phyloP scores from a whole-genome alignment of 2,329 filamentous ascomycete species.

The Didymellaceae sp. region DNA sequence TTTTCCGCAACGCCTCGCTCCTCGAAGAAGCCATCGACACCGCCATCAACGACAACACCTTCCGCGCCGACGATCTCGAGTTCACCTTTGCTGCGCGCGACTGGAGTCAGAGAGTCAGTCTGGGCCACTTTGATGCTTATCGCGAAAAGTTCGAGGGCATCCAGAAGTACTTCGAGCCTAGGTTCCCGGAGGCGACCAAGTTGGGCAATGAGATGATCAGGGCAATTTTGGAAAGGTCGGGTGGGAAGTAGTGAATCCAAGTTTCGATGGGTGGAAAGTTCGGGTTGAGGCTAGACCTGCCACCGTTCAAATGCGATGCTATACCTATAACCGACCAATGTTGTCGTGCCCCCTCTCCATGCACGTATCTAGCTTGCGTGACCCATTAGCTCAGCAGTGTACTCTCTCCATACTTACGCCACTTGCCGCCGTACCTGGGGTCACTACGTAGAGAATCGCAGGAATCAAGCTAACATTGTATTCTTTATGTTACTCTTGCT shows the following conservation, averaged over 20 bases:
- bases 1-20: constrained; percentile 82
- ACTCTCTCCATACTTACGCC: too few relatives aligned
- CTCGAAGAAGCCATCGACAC: constrained; percentile 86
- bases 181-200: constrained; percentile 85
- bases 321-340: too few relatives aligned
- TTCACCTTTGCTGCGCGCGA: constrained; percentile 96
- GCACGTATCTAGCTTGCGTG: too few relatives aligned
- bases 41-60: constrained; percentile 87
- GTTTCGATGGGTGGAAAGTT: too few relatives aligned
- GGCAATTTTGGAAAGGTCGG: constrained; percentile 79
- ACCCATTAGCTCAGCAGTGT: too few relatives aligned
- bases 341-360: too few relatives aligned
- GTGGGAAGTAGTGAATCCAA: neutral
- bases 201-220: constrained; percentile 97
- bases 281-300: too few relatives aligned
- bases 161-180: constrained; percentile 87
- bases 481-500: too few relatives aligned
- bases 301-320: too few relatives aligned
- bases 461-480: too few relatives aligned
- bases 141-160: constrained; percentile 89
- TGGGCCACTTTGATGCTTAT: constrained; percentile 93
- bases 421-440: too few relatives aligned
- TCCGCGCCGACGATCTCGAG: constrained; percentile 93
- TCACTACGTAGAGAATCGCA: too few relatives aligned
- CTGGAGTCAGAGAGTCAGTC: constrained; percentile 91